Percentiles rank a stretch among this genome's conserved stretches.
Evolutionary conservation across 768 basidiomycete genomes (phyloP).

Genomic region (Aureoboletus auriporus): DNA sequence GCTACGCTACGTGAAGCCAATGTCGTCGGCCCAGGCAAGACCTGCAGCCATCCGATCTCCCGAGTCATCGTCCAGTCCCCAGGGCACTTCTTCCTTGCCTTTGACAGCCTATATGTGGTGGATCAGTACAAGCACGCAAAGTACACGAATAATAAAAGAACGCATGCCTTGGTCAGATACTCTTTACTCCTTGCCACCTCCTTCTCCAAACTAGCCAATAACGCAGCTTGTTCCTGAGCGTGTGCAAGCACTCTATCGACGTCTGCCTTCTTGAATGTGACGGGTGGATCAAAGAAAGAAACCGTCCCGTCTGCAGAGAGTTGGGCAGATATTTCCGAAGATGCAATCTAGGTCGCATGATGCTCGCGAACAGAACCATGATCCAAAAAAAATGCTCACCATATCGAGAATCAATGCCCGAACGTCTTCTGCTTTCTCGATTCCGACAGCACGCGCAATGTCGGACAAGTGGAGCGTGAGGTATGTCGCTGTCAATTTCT

Average conservation of each 20-base stretch:
- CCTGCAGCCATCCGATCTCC: slow-evolving; percentile 19
- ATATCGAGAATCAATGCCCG: slow-evolving; percentile 63
- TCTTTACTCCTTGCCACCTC: slow-evolving; percentile 61
- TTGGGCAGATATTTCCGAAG: slow-evolving; percentile 62
- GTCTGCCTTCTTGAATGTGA: slow-evolving; percentile 54
- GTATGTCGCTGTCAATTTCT: slow-evolving; percentile 79
- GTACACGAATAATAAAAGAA: background rate
- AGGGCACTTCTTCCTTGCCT: slow-evolving; percentile 24
- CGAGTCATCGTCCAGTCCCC: slow-evolving; percentile 29
- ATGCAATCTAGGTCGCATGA: slow-evolving; percentile 52
- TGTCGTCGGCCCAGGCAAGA: slow-evolving; percentile 26
- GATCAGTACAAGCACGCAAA: background rate
- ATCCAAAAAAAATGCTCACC: slow-evolving; percentile 43
- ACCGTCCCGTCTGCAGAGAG: slow-evolving; percentile 70
- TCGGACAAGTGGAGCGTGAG: slow-evolving; percentile 71
- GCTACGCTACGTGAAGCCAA: slow-evolving; percentile 15
- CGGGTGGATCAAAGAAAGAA: slow-evolving; percentile 63
- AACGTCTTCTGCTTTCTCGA: slow-evolving; percentile 50
- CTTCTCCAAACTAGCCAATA: slow-evolving; percentile 21
- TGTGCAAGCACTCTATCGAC: slow-evolving; percentile 55
- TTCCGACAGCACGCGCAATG: slow-evolving; percentile 49
- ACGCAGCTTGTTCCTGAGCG: slow-evolving; percentile 44
- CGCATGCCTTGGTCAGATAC: slow-evolving; percentile 63
- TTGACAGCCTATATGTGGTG: slow-evolving; percentile 24
- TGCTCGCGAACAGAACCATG: background rate